Percentiles rank a stretch among this genome's conserved stretches.
These are phyloP conservation scores for Tillandsia fasciculata DNA, from an alignment of 176 grass and related monocot genomes.

Conservation along the genomic window DNA sequence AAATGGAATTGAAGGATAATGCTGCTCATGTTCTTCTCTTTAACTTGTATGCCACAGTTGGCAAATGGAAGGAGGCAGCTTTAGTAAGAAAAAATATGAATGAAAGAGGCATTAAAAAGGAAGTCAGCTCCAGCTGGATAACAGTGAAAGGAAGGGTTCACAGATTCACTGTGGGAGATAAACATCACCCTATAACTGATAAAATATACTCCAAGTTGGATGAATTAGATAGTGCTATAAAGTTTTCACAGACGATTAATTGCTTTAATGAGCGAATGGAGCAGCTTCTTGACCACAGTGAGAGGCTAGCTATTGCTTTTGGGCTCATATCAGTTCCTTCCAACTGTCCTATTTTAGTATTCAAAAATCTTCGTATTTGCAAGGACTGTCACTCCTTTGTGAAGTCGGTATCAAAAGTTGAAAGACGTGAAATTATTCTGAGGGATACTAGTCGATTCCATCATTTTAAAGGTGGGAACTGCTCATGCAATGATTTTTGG, in stretches of 20 bases:
- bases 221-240: conserved; percentile 10
- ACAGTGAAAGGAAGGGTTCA: conserved; percentile 11
- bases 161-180: conserved; percentile 23
- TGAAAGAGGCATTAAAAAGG: conserved; percentile 21
- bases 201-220: conserved; percentile 12
- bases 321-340: conserved; percentile 6
- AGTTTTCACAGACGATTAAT: conserved; percentile 2
- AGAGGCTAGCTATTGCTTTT: conserved; percentile 21
- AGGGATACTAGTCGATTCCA: conserved; percentile 18
- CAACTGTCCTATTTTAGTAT: not conserved
- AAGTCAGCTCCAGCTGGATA: conserved; percentile 23
- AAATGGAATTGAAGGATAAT: not conserved
- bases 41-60: conserved; percentile 12
- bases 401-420: conserved; percentile 9
- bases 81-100: conserved; percentile 22
- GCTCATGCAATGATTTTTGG: conserved; percentile 19
- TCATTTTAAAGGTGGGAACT: conserved; percentile 9
- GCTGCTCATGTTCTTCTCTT: conserved; percentile 19
- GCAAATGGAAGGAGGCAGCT: conserved; percentile 10
- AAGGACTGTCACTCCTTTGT: conserved; percentile 9
- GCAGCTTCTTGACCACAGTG: conserved; percentile 21
- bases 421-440: conserved; percentile 1
- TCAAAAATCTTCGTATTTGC: conserved; percentile 18
- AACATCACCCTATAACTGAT: conserved; percentile 13
- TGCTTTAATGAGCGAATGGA: conserved; percentile 10